Evolutionary conservation across 176 grass and related monocot genomes (phyloP).

Genomic region (Hordeum marinum): DNA sequence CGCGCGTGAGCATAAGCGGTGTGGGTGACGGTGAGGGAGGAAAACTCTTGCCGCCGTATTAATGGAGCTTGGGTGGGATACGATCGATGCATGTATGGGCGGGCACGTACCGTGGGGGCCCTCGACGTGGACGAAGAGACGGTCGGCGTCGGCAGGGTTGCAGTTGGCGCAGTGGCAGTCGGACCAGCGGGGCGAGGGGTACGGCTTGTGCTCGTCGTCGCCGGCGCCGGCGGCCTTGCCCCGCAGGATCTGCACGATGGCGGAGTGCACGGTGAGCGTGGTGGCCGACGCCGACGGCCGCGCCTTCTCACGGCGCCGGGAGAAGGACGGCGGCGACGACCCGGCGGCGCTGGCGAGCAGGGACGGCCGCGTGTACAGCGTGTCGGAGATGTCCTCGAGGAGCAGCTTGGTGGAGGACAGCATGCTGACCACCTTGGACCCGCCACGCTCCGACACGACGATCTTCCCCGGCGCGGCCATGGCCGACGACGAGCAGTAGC

Average conservation of each 20-base stretch:
- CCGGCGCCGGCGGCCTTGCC: constrained; percentile 53
- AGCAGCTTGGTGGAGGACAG: constrained; percentile 67
- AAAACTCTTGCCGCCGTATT: not conserved
- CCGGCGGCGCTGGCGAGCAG: constrained; percentile 38
- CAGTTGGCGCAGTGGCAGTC: constrained; percentile 93
- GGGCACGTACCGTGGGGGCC: constrained; percentile 41
- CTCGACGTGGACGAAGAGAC: constrained; percentile 86
- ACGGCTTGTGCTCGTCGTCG: constrained; percentile 26
- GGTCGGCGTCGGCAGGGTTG: constrained; percentile 54
- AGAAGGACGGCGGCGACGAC: not conserved
- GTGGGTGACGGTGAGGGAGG: not conserved
- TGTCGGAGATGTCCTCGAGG: constrained; percentile 98
- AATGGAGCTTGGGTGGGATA: not conserved
- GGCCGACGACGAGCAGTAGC: constrained; percentile 70
- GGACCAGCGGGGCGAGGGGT: constrained; percentile 69
- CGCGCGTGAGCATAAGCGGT: not conserved
- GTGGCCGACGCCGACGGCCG: constrained; percentile 23
- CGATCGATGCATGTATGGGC: not conserved
- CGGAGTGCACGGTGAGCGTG: constrained; percentile 60
- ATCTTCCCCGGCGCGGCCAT: constrained; percentile 54
- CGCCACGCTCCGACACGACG: constrained; percentile 72
- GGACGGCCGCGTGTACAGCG: constrained; percentile 71
- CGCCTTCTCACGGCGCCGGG: not conserved
- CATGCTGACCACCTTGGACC: constrained; percentile 85
- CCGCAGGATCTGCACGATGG: constrained; percentile 72